These are phyloP conservation scores for Penicillium sclerotigenum DNA, from an alignment of 2,329 filamentous ascomycete species.

Conservation along the genomic window DNA sequence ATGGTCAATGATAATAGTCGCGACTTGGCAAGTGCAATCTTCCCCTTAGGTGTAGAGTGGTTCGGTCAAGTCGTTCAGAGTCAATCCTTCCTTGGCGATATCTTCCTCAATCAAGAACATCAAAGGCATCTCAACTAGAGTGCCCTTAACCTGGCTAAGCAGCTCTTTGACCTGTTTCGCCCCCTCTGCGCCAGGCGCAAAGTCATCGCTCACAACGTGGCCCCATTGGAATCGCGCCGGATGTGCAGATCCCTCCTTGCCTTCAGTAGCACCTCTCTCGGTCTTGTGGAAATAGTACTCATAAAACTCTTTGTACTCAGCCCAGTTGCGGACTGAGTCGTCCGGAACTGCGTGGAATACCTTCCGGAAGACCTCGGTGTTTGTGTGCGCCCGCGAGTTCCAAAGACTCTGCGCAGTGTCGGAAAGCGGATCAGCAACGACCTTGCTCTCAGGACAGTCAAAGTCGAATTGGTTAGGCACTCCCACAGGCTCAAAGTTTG, in stretches of 20 bases:
- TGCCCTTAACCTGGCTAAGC: slow-evolving; percentile 64
- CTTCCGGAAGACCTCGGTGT: slow-evolving; percentile 59
- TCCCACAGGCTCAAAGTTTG: slow-evolving; percentile 58
- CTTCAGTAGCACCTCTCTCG: slow-evolving; percentile 38
- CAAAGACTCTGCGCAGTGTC: slow-evolving; percentile 55
- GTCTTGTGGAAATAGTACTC: slow-evolving; percentile 55
- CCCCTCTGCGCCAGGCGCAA: slow-evolving; percentile 60
- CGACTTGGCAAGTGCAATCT: neutral
- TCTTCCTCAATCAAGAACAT: slow-evolving; percentile 82
- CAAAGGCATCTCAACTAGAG: slow-evolving; percentile 84
- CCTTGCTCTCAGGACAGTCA: slow-evolving; percentile 45
- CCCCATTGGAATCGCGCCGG: slow-evolving; percentile 70
- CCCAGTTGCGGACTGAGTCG: slow-evolving; percentile 58
- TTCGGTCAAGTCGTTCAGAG: slow-evolving; percentile 68
- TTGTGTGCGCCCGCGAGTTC: slow-evolving; percentile 57
- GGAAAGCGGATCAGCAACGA: slow-evolving; percentile 58
- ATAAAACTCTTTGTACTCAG: slow-evolving; percentile 62
- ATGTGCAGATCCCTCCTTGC: slow-evolving; percentile 43
- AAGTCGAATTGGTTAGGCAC: slow-evolving; percentile 57
- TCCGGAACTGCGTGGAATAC: slow-evolving; percentile 63
- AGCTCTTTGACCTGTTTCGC: slow-evolving; percentile 69
- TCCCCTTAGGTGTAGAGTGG: slow-evolving; percentile 62
- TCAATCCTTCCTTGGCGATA: slow-evolving; percentile 77
- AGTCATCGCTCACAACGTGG: slow-evolving; percentile 79
- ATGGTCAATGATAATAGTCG: neutral